A percentile compares a stretch with the other conserved stretches of the same genome.
These are phyloP conservation scores for Filobasidium wieringae DNA, from an alignment of 768 basidiomycete species.

Conservation along the genomic window DNA sequence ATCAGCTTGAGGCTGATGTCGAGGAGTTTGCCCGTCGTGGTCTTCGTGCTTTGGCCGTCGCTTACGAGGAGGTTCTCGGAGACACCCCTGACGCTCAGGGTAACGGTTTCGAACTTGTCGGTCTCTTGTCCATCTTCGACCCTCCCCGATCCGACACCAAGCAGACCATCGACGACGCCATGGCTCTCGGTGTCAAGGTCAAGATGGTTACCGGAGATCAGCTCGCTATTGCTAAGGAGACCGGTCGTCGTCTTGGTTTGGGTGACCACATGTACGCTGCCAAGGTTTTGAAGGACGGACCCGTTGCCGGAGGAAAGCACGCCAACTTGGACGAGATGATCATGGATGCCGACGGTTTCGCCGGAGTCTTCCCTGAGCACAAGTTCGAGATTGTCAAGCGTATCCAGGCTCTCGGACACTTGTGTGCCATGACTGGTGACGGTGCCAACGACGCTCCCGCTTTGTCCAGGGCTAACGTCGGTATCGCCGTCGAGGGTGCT, in stretches of 20 bases:
- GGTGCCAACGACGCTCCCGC: slow-evolving; percentile 99
- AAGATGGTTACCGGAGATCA: slow-evolving; percentile 99
- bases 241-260: slow-evolving; percentile 90
- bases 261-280: slow-evolving; percentile 99
- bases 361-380: slow-evolving; percentile 98
- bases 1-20: slow-evolving; percentile 82
- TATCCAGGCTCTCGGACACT: slow-evolving; percentile 85
- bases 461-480: slow-evolving; percentile 94
- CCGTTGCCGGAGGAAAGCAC: slow-evolving; percentile 73
- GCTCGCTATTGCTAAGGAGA: slow-evolving; percentile 98
- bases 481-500: slow-evolving; percentile 98
- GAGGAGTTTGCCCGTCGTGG: slow-evolving; percentile 92
- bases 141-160: slow-evolving; percentile 97
- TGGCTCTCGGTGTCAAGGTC: slow-evolving; percentile 89
- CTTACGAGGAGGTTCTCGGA: slow-evolving; percentile 81
- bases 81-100: slow-evolving; percentile 74
- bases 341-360: slow-evolving; percentile 97
- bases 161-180: slow-evolving; percentile 94
- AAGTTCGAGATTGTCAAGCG: slow-evolving; percentile 99
- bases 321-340: slow-evolving; percentile 89
- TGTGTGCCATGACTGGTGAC: slow-evolving; percentile 98
- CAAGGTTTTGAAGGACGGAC: slow-evolving; percentile 97
- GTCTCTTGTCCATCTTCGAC: slow-evolving; percentile 93
- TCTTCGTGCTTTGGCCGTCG: slow-evolving; percentile 93
- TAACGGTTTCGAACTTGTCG: slow-evolving; percentile 93